phyloP scores from a whole-genome alignment of 495 filamentous ascomycete species.

The Talaromyces ruber region DNA sequence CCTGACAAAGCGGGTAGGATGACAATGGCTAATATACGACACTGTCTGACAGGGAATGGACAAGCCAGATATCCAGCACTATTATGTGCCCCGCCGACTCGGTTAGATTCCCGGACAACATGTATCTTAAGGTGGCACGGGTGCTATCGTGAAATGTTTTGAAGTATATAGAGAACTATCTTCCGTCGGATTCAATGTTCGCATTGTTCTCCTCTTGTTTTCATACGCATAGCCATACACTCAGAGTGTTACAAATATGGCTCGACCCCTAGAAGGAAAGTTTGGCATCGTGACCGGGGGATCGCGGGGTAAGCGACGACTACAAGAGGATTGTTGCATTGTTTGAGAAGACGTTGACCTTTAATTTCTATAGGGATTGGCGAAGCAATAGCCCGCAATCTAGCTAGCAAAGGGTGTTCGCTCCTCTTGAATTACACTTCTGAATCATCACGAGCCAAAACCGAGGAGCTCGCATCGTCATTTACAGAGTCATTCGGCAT shows the following conservation, averaged over 20 bases:
- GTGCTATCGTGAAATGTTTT: neutral
- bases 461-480: constrained; percentile 33
- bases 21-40: neutral
- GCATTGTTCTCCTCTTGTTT: neutral
- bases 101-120: constrained; percentile 1
- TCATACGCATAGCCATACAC: neutral
- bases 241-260: constrained; percentile 4
- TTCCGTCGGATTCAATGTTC: neutral
- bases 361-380: constrained; percentile 60
- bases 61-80: neutral
- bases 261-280: constrained; percentile 50
- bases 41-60: neutral
- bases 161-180: neutral
- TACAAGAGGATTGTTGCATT: neutral
- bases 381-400: constrained; percentile 70
- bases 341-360: neutral
- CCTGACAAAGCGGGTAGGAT: neutral
- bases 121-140: neutral
- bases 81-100: constrained; percentile 2
- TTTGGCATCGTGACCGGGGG: constrained; percentile 71
- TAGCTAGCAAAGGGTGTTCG: constrained; percentile 63
- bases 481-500: constrained; percentile 32
- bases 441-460: constrained; percentile 34
- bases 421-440: constrained; percentile 68
- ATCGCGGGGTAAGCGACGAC: constrained; percentile 49